Evolutionary conservation across 306 rosid species (phyloP), one percentile per base, ranked within the genome.

Genomic region (Hippophae tibetana): DNA sequence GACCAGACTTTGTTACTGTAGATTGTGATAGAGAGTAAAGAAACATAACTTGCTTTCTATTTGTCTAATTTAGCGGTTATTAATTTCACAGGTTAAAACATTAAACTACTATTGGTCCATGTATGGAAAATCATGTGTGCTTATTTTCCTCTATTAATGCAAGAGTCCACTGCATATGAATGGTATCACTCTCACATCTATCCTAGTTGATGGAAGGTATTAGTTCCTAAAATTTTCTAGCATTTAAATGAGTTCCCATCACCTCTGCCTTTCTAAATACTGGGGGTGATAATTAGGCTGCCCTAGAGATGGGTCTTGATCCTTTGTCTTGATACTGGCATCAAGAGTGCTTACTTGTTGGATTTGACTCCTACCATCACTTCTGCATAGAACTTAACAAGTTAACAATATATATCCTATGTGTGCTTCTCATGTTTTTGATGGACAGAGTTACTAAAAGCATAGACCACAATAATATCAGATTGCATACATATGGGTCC

Each of bases 191-290:
- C 76, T 47, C 60, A 61, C 54, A 65, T 52, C 61, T 42, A 31
- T 60, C 47, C 68, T 63, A 45, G 38, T 58, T 44, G 42, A 61
- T 61, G 58, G 54, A 68, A 80, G 82, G 85, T 77, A 65, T 57
- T 58, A 8, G 18, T 60, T 60, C 38, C 38, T 31, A 31, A 31
- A 31, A 31, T 2, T 31, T 31, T 31, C 38, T 31, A 31, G 5
- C 38, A 31, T 31, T 31, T 31, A 31, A 31, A 31, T 31, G 13
- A 47, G 9, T 41, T 41, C 13, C 38, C 51, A 42, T 42, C 60
- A 41, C 10, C 52, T 51, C 14, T 55, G 45, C 11, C 12, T 43
- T 54, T 60, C 43, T 8, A 23, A 42, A 47, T 26, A 7, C 7
- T n/a, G 45, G 13, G 60, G 41, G 56, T 47, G 23, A 18, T 18